Evolutionary conservation across 345 rosid genomes (phyloP), one percentile per base, ranked within the genome.

Genomic region (Linum trigynum): DNA sequence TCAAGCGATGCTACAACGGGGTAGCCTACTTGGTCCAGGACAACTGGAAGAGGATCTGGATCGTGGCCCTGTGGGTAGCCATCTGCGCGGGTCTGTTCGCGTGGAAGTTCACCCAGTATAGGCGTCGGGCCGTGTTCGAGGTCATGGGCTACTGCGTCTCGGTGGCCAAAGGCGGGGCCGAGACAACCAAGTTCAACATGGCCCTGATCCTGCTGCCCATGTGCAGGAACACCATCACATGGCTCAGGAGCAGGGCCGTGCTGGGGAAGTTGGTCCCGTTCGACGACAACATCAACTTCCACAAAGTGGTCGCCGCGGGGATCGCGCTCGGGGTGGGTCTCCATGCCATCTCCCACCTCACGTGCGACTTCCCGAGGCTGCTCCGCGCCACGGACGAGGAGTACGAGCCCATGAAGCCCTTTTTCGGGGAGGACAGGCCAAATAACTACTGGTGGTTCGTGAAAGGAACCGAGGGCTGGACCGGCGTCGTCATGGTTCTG

Each of bases 1-100:
- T 82, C 61, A 84, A 76, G 76, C 79, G 81, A 82, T 73, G 77
- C 37, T 82, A 43, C 62, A 68, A 64, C 35, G 65, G 71, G 16
- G 0, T 78, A 4, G 71, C 77, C 36, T 87, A 86, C 68, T 83
- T 84, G 38, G 67, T 87, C n/a, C 75, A 79, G 81, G 97, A 87
- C 74, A 84, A 87, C 38, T 85, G 97, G 95, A 83, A 79, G 77
- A 81, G 97, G 66, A 83, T 87, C 3, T 87, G 95, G 97, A 85
- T 87, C 48, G 35, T 87, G 79, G 79, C 80, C 5, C 70, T 90
- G 37, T 87, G 95, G 87, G 61, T 86, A 40, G 71, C 69, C 37
- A 78, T 86, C 14, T 85, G 91, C 57, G 81, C 82, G 0, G 87
- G 86, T 9, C 79, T 90, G 6, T 90, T 87, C 76, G 67, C 91